Conservation (phyloP, 2,329 filamentous ascomycete species). For the Westerdykella aurantiaca region DNA sequence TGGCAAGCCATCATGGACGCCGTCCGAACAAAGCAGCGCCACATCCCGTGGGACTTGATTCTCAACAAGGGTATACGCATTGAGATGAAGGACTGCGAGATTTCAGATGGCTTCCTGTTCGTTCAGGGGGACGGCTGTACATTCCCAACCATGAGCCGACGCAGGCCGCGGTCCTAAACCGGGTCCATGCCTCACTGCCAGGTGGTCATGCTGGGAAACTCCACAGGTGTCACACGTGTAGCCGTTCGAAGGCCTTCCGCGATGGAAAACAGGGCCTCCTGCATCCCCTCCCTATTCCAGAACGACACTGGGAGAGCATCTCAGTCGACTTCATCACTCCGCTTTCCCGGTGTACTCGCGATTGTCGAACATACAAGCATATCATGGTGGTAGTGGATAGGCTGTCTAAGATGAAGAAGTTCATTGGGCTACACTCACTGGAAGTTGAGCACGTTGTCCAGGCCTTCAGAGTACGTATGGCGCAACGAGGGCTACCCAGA, state of each 20-base stretch:
- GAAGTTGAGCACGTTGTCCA: neutral
- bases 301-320: neutral
- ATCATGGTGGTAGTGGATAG: neutral
- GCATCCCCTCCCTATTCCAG: neutral
- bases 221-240: too few relatives aligned
- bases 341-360: neutral
- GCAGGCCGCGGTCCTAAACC: too few relatives aligned
- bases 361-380: neutral
- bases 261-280: neutral
- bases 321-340: neutral
- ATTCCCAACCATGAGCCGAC: too few relatives aligned
- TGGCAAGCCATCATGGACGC: too few relatives aligned
- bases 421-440: neutral
- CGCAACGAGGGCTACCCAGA: neutral
- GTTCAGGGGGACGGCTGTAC: too few relatives aligned
- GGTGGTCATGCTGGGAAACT: too few relatives aligned
- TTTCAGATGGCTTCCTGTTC: too few relatives aligned
- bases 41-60: too few relatives aligned
- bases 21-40: too few relatives aligned
- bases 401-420: neutral
- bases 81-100: too few relatives aligned
- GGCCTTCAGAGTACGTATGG: neutral
- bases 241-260: neutral
- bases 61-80: too few relatives aligned
- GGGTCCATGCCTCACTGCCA: too few relatives aligned